A percentile compares a stretch with the other conserved stretches of the same genome.
Conservation (phyloP, 257 asterid species). For the Nicotiana obtusifolia region DNA sequence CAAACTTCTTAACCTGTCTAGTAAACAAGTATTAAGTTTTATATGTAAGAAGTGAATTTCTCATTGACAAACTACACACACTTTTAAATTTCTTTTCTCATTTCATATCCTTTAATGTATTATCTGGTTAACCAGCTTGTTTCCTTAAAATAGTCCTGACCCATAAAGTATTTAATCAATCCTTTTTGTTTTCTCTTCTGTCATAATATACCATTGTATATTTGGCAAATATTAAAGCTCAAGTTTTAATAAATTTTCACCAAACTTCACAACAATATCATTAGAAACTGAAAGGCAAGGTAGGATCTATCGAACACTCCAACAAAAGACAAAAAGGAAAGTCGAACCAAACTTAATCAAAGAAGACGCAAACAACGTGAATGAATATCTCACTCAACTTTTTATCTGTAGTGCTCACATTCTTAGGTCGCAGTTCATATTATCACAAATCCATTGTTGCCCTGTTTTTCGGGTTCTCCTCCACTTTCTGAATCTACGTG, state of each 20-base stretch:
- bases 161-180: not conserved
- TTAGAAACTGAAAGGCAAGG: not conserved
- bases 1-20: too few species aligned
- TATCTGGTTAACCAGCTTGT: not conserved
- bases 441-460: not conserved
- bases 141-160: not conserved
- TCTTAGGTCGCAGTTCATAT: not conserved
- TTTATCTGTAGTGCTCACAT: not conserved
- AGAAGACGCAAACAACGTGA: too few species aligned
- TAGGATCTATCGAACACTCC: not conserved
- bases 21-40: too few species aligned
- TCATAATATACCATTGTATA: not conserved
- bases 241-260: not conserved
- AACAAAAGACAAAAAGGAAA: not conserved
- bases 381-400: too few species aligned
- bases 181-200: not conserved
- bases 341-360: not conserved
- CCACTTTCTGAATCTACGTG: not conserved
- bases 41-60: too few species aligned
- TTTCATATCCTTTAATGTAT: not conserved
- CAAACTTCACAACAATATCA: not conserved
- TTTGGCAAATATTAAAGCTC: not conserved
- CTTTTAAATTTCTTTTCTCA: too few species aligned
- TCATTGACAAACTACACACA: too few species aligned
- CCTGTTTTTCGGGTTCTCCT: not conserved